These are phyloP conservation scores for Candida ascalaphidarum DNA, from an alignment of 805 yeast genomes.

Conservation along the genomic window DNA sequence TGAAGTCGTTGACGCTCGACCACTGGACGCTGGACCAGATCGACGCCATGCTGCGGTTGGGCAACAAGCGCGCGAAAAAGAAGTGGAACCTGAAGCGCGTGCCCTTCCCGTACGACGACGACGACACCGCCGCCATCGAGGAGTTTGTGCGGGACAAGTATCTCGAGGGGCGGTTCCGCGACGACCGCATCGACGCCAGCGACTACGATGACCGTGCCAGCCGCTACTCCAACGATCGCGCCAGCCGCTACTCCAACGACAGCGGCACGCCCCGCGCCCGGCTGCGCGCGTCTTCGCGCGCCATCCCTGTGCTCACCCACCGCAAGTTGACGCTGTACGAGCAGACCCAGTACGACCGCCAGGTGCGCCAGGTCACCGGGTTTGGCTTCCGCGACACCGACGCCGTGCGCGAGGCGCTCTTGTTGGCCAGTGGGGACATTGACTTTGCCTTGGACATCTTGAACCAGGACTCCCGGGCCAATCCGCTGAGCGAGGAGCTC, in stretches of 20 bases:
- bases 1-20: conserved; percentile 69
- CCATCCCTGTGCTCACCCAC: conserved; percentile 36
- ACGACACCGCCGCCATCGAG: conserved; percentile 47
- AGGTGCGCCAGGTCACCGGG: conserved; percentile 34
- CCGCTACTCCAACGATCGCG: conserved; percentile 13
- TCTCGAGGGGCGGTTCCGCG: conserved; percentile 49
- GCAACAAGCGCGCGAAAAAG: conserved; percentile 52
- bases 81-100: conserved; percentile 62
- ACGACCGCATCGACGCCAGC: conserved; percentile 22
- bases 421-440: conserved; percentile 50
- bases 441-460: conserved; percentile 52
- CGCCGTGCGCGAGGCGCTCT: conserved; percentile 54
- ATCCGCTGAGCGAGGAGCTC: conserved; percentile 27
- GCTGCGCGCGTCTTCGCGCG: conserved; percentile 6
- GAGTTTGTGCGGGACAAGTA: conserved; percentile 62
- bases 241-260: conserved; percentile 5
- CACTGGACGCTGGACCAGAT: conserved; percentile 56
- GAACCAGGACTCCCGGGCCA: conserved; percentile 26
- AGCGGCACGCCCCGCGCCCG: conserved; percentile 8
- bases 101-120: conserved; percentile 72
- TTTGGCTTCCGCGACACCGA: conserved; percentile 55
- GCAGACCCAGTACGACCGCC: conserved; percentile 40
- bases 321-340: conserved; percentile 49
- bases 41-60: conserved; percentile 35
- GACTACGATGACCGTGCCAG: conserved; percentile 25